Conservation (phyloP, 2,329 filamentous ascomycete genomes). For the Hymenoscyphus repandus region DNA sequence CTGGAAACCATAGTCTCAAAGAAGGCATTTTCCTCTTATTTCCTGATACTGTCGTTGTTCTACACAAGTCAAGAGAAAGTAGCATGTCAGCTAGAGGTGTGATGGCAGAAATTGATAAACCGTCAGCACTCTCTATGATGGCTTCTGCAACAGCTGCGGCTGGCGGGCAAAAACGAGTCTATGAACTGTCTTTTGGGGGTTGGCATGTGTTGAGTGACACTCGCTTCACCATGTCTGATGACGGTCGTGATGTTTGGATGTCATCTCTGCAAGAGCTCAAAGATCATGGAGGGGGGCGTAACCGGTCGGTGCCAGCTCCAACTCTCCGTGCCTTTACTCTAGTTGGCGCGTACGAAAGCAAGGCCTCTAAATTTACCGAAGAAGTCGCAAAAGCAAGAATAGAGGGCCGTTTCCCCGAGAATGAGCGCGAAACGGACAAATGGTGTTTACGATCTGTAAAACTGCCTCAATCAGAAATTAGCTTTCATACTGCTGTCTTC, state of each 20-base stretch:
- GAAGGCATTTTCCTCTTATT: slow-evolving; percentile 78
- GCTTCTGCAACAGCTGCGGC: slow-evolving; percentile 59
- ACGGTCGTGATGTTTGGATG: slow-evolving; percentile 63
- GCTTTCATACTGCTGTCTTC: slow-evolving; percentile 62
- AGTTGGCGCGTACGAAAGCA: slow-evolving; percentile 71
- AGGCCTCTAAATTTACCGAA: slow-evolving; percentile 70
- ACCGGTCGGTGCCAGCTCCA: slow-evolving; percentile 43
- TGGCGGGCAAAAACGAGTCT: slow-evolving; percentile 50
- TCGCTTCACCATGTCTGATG: slow-evolving; percentile 65
- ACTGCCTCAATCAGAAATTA: slow-evolving; percentile 55
- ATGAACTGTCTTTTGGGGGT: slow-evolving; percentile 71
- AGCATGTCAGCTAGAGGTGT: slow-evolving; percentile 69
- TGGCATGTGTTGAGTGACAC: slow-evolving; percentile 66
- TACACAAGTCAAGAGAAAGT: slow-evolving; percentile 63
- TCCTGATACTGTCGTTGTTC: slow-evolving; percentile 70
- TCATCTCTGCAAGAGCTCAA: slow-evolving; percentile 58
- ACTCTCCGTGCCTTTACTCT: slow-evolving; percentile 67
- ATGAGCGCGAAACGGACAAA: slow-evolving; percentile 72
- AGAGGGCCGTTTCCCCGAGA: slow-evolving; percentile 76
- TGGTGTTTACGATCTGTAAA: slow-evolving; percentile 74
- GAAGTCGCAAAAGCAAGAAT: slow-evolving; percentile 83
- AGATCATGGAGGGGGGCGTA: slow-evolving; percentile 45
- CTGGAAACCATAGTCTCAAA: slow-evolving; percentile 31
- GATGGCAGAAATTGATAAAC: slow-evolving; percentile 79
- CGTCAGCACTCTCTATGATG: slow-evolving; percentile 58